Evolutionary conservation across 441 rosid genomes (phyloP).

Genomic region (Caryocar brasiliense): DNA sequence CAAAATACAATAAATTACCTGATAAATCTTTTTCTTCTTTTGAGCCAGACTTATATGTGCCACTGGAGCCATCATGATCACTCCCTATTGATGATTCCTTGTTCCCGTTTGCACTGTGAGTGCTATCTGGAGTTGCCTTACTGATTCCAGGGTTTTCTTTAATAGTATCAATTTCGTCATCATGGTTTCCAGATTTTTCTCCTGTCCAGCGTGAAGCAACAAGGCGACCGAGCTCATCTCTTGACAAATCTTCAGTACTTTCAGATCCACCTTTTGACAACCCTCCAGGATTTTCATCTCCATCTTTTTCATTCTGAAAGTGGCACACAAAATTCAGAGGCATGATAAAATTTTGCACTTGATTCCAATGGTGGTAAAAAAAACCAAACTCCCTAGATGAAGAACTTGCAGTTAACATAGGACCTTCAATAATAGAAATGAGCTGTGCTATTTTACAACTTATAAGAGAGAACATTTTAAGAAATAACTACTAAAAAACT

Average conservation of each 20-base stretch:
- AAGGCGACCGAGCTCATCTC: neutral
- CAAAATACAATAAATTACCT: neutral
- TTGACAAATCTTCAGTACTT: neutral
- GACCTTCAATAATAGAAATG: too few relatives aligned
- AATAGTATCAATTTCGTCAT: neutral
- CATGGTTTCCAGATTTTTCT: constrained; percentile 1
- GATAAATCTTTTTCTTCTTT: neutral
- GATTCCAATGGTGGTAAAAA: too few relatives aligned
- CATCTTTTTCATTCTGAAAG: constrained; percentile 6
- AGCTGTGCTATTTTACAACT: too few relatives aligned
- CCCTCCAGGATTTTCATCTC: neutral
- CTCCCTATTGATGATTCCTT: constrained; percentile 1
- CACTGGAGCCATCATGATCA: neutral
- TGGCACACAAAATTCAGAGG: neutral
- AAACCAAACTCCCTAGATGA: too few relatives aligned
- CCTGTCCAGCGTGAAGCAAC: constrained; percentile 10
- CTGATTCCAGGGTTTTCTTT: neutral
- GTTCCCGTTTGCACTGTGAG: neutral
- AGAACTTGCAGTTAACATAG: too few relatives aligned
- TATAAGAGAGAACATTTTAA: too few relatives aligned
- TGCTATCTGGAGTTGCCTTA: neutral
- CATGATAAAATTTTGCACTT: too few relatives aligned
- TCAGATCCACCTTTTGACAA: neutral
- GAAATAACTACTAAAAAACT: too few relatives aligned
- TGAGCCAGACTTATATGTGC: neutral